Evolutionary conservation across 2,329 filamentous ascomycete species (phyloP), one percentile per base, ranked within the genome.

Genomic region (Microsporum audouinii): DNA sequence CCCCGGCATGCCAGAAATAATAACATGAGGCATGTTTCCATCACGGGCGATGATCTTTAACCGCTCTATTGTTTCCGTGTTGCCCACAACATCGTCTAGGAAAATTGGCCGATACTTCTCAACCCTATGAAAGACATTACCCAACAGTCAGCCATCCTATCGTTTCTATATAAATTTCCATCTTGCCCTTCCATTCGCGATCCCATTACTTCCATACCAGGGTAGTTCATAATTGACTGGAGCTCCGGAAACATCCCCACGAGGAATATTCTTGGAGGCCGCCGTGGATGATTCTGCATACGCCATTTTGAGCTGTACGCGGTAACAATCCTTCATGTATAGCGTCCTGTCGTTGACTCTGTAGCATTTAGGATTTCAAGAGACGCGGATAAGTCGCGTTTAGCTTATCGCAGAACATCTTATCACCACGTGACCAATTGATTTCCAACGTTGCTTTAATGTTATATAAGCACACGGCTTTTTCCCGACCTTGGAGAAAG

Each of bases 1-100:
- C 71, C 94, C 94, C 23, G 94, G 94, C 91, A 96, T 97, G 63
- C 94, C 94, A n/a, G 90, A 96, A 70, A 99, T 97, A 76, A 99
- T 97, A 70, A 99, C 85, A 76, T 99, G 94, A 1, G 94, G 94
- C 91, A 99, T 96, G 77, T 99, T 99, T 68, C 94, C 94, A 77
- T 97, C 94, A 75, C 91, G 94, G 55, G 94, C 91, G 68, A 99
- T 97, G 70, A 99, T 97, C 73, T 97, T 97, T 69, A 99, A 80
- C 60, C 94, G 88, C 75, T 97, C 92, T 69, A 99, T 91, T 0
- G 94, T 99, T 74, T 99, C 94, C 23, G 89, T 95, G 75, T 99
- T 99, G 71, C 94, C 94, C 60, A 99, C 94, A 59, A 99, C 87
- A 77, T 99, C 92, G 76, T 97, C 91, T 34, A 99, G 85, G 75